Base-by-base conservation (phyloP, 2,329 filamentous ascomycete species). In the Berkeleyomyces rouxiae region DNA sequence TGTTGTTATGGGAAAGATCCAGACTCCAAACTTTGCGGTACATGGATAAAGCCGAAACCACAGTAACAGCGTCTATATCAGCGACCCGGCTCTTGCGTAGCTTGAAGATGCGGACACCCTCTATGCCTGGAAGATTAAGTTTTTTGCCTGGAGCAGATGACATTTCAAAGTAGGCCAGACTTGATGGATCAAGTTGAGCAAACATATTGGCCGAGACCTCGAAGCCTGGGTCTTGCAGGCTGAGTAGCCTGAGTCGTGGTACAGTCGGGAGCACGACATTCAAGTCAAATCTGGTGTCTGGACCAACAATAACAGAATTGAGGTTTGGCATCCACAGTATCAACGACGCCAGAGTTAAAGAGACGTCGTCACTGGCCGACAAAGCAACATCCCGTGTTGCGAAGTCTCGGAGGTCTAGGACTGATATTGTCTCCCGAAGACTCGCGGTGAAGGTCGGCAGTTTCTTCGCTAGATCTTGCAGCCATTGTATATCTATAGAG, bases 1-100 rank as follows among this genome's bases (percentile, higher is more conserved):
- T 68, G 9, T 72, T 74, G 66, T 85, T 85, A 4, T 74, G 61
- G 44, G 74, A 72, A 0, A 84, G 59, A 65, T 85, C 81, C 3
- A 84, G 68, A 66, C 81, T 82, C 81, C 82, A 84, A 9, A 84
- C 69, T 37, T 73, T 76, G 9, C 4, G 69, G 66, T 64, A 68
- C 66, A 47, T 58, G 23, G 60, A 46, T 9, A 66, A 58, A 6
- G 62, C 60, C 3, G 43, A 55, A 68, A 79, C 67, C 47, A 76
- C 65, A 2, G 69, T 49, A 0, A 70, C 62, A 2, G 74, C 70
- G 1, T 72, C 69, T 1, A 63, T 61, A 63, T 80, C 74, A 31
- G 77, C 75, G 31, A 84, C 67, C 64, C 78, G 75, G 31, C 78
- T 74, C 1, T 74, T 72, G 57, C 73, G 71, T 0, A 77, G 70